These are phyloP conservation scores for Davidsoniella virescens DNA, from an alignment of 2,329 filamentous ascomycete genomes.

Conservation along the genomic window DNA sequence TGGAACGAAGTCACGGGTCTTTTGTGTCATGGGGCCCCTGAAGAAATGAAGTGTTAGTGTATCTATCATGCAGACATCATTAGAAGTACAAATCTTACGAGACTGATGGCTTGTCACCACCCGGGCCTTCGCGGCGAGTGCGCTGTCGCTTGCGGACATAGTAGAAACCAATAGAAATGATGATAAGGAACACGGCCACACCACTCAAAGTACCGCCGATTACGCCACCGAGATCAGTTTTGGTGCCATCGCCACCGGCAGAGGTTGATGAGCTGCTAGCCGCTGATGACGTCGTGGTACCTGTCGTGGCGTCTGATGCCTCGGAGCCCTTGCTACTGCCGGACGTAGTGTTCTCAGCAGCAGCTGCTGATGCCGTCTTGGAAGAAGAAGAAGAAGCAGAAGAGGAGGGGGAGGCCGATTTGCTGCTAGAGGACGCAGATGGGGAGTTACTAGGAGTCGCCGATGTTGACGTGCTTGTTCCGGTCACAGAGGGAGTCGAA, in stretches of 20 bases:
- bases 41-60: not conserved
- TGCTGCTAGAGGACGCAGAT: not conserved
- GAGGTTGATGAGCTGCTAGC: constrained; percentile 11
- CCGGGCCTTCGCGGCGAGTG: constrained; percentile 18
- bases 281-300: constrained; percentile 5
- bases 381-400: constrained; percentile 6
- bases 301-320: not conserved
- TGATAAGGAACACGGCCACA: constrained; percentile 27
- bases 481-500: constrained; percentile 11
- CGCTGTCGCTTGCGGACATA: constrained; percentile 28
- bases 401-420: constrained; percentile 1
- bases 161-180: constrained; percentile 28
- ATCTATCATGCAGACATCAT: not conserved
- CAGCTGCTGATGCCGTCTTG: constrained; percentile 8
- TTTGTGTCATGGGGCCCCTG: constrained; percentile 10
- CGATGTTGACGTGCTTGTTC: not conserved
- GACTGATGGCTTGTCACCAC: constrained; percentile 13
- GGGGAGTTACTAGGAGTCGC: not conserved
- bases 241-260: constrained; percentile 15
- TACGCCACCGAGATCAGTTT: constrained; percentile 29
- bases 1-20: constrained; percentile 13
- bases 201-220: constrained; percentile 39
- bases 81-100: constrained; percentile 14
- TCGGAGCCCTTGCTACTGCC: constrained; percentile 11
- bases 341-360: constrained; percentile 13